These are phyloP conservation scores for Aspergillus phoenicis DNA, from an alignment of 2,329 filamentous ascomycete genomes.

Conservation along the genomic window DNA sequence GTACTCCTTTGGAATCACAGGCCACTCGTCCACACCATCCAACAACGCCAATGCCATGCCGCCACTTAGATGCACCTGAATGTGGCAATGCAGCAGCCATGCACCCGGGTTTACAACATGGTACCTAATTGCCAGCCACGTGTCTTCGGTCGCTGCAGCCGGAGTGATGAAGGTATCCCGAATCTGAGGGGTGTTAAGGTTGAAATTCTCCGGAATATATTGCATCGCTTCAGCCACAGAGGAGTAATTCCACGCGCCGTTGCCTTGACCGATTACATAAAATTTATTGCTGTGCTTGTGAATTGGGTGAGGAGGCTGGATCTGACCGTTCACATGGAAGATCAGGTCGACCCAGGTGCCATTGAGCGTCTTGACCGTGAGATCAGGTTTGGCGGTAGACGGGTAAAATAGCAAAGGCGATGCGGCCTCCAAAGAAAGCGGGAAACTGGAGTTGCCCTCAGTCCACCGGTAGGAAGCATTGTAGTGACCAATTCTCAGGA, in stretches of 20 bases:
- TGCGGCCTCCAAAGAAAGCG: slow-evolving; percentile 40
- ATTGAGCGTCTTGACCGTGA: slow-evolving; percentile 53
- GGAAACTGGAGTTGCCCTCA: slow-evolving; percentile 46
- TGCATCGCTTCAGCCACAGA: slow-evolving; percentile 57
- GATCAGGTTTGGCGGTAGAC: slow-evolving; percentile 42
- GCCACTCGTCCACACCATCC: slow-evolving; percentile 43
- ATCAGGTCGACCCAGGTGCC: slow-evolving; percentile 61
- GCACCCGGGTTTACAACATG: slow-evolving; percentile 56
- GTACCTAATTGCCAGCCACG: slow-evolving; percentile 58
- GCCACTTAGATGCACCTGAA: slow-evolving; percentile 56
- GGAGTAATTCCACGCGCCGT: slow-evolving; percentile 55
- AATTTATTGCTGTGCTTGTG: slow-evolving; percentile 67
- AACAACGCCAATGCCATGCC: slow-evolving; percentile 60
- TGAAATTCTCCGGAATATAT: slow-evolving; percentile 56
- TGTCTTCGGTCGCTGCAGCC: slow-evolving; percentile 30
- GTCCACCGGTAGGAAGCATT: slow-evolving; percentile 57
- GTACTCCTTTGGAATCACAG: slow-evolving; percentile 31
- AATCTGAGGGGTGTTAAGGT: slow-evolving; percentile 58
- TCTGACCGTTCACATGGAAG: slow-evolving; percentile 46
- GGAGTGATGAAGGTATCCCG: slow-evolving; percentile 54
- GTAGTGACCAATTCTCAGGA: slow-evolving; percentile 35
- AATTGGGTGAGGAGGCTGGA: slow-evolving; percentile 61
- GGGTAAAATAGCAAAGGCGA: slow-evolving; percentile 54
- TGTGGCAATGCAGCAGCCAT: slow-evolving; percentile 61
- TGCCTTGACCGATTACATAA: slow-evolving; percentile 58